Conservation (phyloP, 1,284 basidiomycete genomes). For the Bjerkandera adusta region DNA sequence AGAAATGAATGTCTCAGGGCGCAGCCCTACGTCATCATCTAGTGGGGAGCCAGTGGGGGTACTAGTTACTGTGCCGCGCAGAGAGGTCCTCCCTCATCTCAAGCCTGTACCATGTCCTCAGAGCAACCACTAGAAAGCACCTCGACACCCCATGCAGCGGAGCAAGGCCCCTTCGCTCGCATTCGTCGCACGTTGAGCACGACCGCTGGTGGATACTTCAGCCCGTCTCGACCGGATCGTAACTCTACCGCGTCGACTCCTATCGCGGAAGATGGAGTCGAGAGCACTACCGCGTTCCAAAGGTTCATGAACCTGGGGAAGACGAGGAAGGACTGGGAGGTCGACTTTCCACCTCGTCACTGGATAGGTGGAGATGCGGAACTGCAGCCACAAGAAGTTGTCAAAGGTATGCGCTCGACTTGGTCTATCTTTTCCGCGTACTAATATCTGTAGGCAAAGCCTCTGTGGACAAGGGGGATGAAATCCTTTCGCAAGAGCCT, state of each 20-base stretch:
- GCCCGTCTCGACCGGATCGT: background rate
- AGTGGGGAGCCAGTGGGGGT: no score
- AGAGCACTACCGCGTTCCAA: constrained; percentile 19
- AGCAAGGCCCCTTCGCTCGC: background rate
- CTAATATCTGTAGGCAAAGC: no score
- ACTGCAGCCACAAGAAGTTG: no score
- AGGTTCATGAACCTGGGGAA: constrained; percentile 20
- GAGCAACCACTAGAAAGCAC: background rate
- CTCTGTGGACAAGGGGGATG: no score
- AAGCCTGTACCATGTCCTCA: constrained; percentile 3
- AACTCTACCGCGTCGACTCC: constrained; percentile 2
- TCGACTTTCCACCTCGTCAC: constrained; percentile 17
- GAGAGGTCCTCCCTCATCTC: no score
- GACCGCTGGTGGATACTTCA: constrained; percentile 1
- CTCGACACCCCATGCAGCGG: background rate
- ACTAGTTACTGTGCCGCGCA: no score
- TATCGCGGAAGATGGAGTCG: background rate
- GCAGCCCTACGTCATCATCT: no score
- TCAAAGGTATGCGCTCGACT: no score
- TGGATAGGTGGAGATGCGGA: constrained; percentile 10
- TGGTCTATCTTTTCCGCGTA: no score
- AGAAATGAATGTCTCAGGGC: no score
- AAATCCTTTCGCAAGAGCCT: no score
- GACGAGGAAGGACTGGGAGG: constrained; percentile 15
- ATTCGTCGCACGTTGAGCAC: background rate